Base-by-base conservation (phyloP, 73 alveolate genomes). In the Halteria grandinella region DNA sequence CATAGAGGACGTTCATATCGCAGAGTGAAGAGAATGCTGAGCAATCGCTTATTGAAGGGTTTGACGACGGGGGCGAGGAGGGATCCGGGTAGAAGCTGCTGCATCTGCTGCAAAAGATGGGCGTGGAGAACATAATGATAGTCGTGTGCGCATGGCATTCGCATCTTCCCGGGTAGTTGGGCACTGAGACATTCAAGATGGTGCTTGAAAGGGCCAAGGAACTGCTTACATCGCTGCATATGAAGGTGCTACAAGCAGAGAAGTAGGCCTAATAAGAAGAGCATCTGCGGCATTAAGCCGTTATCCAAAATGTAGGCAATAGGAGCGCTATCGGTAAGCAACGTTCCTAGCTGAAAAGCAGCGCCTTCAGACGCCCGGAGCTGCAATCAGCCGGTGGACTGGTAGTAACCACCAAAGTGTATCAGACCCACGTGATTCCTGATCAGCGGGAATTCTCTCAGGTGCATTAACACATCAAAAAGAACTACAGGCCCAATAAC, bases 191-290 rank as follows among this genome's bases (percentile, higher is more conserved):
- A 0, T 83, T 37, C 36, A 41, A 72, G 29, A 28, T 50, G 49
- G 82, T 83, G 0, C 34, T 83, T 14, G 93, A 83, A 21, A 58
- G 88, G 49, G 88, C 88, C 21, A 83, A 76, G 48, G 93, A 83
- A 29, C 69, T 83, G 12, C 69, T 83, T 11, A 59, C 83, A 29
- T 25, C 79, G 5, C 60, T 83, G 20, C 88, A 83, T 51, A 17
- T 62, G 43, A 83, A 83, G 33, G 93, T 83, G 27, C 44, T 82
- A 44, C 86, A 82, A 50, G 86, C 91, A 17, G 91, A 82, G 80
- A 39, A 60, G 34, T n/a, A 74, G 20, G 1, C 55, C 32, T n/a
- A n/a, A n/a, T n/a, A n/a, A n/a, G n/a, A n/a, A n/a, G n/a, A n/a
- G n/a, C n/a, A n/a, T n/a, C n/a, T n/a, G n/a, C n/a, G n/a, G n/a